These are phyloP conservation scores for Colletotrichum sp. DNA, from an alignment of 2,329 filamentous ascomycete species.

Conservation along the genomic window DNA sequence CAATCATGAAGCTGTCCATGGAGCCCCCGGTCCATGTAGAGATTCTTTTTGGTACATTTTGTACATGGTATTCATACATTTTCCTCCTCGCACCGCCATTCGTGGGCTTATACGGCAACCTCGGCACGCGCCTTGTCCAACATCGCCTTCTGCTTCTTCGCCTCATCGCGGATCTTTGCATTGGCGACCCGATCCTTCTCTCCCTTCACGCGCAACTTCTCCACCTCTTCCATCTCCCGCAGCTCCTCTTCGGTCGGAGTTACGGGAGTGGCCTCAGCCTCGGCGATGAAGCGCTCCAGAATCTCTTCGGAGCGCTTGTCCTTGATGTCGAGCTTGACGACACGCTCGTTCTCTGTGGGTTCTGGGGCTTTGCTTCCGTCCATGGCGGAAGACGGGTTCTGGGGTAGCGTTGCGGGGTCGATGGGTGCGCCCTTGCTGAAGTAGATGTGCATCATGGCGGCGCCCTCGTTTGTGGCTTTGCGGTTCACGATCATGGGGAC, in stretches of 20 bases:
- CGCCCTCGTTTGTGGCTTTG: constrained; percentile 57
- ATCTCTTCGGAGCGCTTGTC: constrained; percentile 66
- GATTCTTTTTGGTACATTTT: constrained; percentile 22
- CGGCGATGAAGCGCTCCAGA: constrained; percentile 63
- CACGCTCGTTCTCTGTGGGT: constrained; percentile 51
- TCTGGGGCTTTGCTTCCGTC: constrained; percentile 54
- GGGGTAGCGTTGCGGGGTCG: constrained; percentile 35
- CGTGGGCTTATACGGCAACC: constrained; percentile 27
- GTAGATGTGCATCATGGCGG: constrained; percentile 70
- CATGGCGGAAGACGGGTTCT: constrained; percentile 51
- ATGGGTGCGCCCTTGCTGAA: constrained; percentile 47
- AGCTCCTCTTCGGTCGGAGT: constrained; percentile 64
- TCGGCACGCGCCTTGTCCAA: constrained; percentile 41
- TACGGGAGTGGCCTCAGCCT: constrained; percentile 65
- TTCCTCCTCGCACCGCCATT: background rate
- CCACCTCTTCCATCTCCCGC: constrained; percentile 60
- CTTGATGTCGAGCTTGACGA: constrained; percentile 68
- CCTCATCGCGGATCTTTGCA: constrained; percentile 57
- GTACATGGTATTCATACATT: constrained; percentile 20
- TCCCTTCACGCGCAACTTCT: constrained; percentile 56
- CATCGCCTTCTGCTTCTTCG: constrained; percentile 65
- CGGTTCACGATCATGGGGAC: constrained; percentile 84
- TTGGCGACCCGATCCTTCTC: constrained; percentile 60
- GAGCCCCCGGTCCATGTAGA: background rate
- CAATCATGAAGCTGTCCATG: background rate